Conservation (phyloP, 1,139 yeast species). For the Zygosaccharomyces sapae region DNA sequence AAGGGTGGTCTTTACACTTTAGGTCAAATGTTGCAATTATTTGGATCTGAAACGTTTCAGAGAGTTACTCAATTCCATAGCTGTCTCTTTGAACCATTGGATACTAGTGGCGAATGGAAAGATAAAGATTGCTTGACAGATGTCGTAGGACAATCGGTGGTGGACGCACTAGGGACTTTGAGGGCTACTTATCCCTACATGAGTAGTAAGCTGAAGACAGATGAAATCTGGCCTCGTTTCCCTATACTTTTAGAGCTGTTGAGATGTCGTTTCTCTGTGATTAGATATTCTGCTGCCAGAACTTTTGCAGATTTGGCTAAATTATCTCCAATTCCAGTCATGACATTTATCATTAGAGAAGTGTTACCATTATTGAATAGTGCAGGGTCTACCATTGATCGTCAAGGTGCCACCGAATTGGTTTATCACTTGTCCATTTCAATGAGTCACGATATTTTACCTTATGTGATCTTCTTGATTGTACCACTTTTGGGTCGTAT, state of each 20-base stretch:
- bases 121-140: slow-evolving; percentile 41
- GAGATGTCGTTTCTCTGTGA: slow-evolving; percentile 66
- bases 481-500: slow-evolving; percentile 96
- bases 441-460: slow-evolving; percentile 87
- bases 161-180: slow-evolving; percentile 81
- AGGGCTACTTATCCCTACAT: slow-evolving; percentile 70
- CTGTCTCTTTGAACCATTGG: slow-evolving; percentile 65
- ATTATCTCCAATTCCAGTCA: slow-evolving; percentile 67
- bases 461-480: slow-evolving; percentile 90
- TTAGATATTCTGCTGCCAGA: slow-evolving; percentile 87
- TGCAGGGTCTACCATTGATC: slow-evolving; percentile 66
- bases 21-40: slow-evolving; percentile 49
- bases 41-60: slow-evolving; percentile 52
- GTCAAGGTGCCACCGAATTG: slow-evolving; percentile 94
- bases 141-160: slow-evolving; percentile 68
- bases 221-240: slow-evolving; percentile 45
- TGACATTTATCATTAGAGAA: slow-evolving; percentile 73
- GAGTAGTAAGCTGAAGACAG: slow-evolving; percentile 44
- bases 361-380: slow-evolving; percentile 78
- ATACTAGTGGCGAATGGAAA: slow-evolving; percentile 31
- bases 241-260: slow-evolving; percentile 59
- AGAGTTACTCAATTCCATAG: slow-evolving; percentile 65
- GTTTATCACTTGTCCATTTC: slow-evolving; percentile 77
- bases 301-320: slow-evolving; percentile 80
- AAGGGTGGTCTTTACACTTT: slow-evolving; percentile 77